Evolutionary conservation across 192 early-diverging fungal species (phyloP).

Genomic region (Linnemannia elongata): DNA sequence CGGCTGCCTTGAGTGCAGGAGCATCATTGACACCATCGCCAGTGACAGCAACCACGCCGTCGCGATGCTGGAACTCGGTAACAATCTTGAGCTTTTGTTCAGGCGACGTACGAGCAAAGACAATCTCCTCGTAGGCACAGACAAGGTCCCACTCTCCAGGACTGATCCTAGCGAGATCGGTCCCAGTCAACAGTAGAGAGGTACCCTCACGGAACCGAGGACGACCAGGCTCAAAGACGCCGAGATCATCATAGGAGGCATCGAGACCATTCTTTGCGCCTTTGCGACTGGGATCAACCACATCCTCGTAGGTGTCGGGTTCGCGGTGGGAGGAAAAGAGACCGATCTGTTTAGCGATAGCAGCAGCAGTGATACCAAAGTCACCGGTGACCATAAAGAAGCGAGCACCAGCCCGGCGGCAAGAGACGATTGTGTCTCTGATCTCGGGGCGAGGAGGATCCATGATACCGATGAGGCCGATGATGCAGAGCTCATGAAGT

Average conservation of each 20-base stretch:
- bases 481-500: slow-evolving; percentile 65
- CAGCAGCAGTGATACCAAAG: slow-evolving; percentile 78
- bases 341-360: slow-evolving; percentile 79
- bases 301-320: slow-evolving; percentile 33
- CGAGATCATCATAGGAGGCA: background rate
- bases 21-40: slow-evolving; percentile 94
- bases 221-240: background rate
- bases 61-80: slow-evolving; percentile 75
- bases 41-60: slow-evolving; percentile 81
- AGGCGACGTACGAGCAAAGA: slow-evolving; percentile 87
- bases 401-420: slow-evolving; percentile 73
- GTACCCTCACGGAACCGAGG: slow-evolving; percentile 1
- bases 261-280: background rate
- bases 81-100: slow-evolving; percentile 89
- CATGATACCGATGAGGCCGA: slow-evolving; percentile 80
- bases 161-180: slow-evolving; percentile 70
- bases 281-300: slow-evolving; percentile 5
- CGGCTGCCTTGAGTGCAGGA: slow-evolving; percentile 86
- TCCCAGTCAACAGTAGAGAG: slow-evolving; percentile 72
- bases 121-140: slow-evolving; percentile 75
- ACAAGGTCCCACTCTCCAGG: slow-evolving; percentile 76
- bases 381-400: slow-evolving; percentile 91
- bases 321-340: slow-evolving; percentile 65
- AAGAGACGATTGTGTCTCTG: slow-evolving; percentile 64
- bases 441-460: slow-evolving; percentile 88